Base-by-base conservation (phyloP, 352 stramenopile species). In the Thalassiosira mediterranea region DNA sequence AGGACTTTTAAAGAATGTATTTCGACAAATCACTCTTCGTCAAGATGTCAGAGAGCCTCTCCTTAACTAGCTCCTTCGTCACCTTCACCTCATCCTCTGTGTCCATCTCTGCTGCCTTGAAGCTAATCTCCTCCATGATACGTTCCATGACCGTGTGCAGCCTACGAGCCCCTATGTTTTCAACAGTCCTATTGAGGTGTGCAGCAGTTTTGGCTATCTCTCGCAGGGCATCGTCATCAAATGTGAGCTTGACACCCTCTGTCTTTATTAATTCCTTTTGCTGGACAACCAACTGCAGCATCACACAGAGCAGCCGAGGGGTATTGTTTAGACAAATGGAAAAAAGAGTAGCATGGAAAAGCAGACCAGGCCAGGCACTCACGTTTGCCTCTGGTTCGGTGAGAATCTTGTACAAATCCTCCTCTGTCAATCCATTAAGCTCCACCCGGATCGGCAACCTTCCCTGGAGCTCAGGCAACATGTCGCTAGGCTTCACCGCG, bases 91-190 rank as follows among this genome's bases (percentile, higher is more conserved):
- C 81, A 25, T 79, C 61, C 10, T 82, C 80, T 32, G 58, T 53
- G 13, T 90, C 85, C 76, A 86, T 89, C 75, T 99, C 96, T 53
- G 96, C 95, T 56, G 96, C 96, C 75, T 98, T 93, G 65, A 99
- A 99, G 83, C 94, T 98, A 71, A 99, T 97, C 56, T 98, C 95
- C 79, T 99, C 97, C 65, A 99, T 96, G 17, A 99, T 96, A 63
- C 98, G 95, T 88, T 99, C 97, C 75, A 99, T 88, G 15, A 96
- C 87, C 29, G 97, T 99, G 88, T 99, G 97, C 76, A 99, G 83
- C 67, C 97, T 94, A 57, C 97, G 90, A 19, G 97, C 97, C 42
- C 97, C 97, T 89, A 99, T 99, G 87, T 99, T 99, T 89, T 98
- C 96, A 15, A 98, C 90, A 4, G 94, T 98, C 77, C 96, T 93